Evolutionary conservation across 2,329 filamentous ascomycete genomes (phyloP).

Genomic region (Colletotrichum plurivorum): DNA sequence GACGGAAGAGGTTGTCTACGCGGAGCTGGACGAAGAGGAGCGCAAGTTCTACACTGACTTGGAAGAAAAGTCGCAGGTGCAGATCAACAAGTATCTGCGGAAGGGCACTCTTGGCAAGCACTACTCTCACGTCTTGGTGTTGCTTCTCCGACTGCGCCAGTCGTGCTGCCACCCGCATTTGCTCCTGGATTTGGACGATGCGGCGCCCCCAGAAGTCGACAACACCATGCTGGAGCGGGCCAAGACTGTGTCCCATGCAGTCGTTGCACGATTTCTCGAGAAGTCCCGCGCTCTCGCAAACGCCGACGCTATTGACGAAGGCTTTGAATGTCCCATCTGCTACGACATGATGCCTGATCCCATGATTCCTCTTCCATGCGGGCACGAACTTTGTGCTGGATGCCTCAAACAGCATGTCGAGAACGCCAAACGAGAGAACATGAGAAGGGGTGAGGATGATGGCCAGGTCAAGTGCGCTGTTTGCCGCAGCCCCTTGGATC

Average conservation of each 20-base stretch:
- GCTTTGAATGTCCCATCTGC: slow-evolving; percentile 87
- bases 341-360: slow-evolving; percentile 81
- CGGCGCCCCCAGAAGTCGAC: slow-evolving; percentile 56
- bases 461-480: slow-evolving; percentile 78
- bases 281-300: slow-evolving; percentile 44
- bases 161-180: slow-evolving; percentile 85
- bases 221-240: slow-evolving; percentile 74
- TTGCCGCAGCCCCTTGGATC: slow-evolving; percentile 78
- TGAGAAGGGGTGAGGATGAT: slow-evolving; percentile 73
- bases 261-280: slow-evolving; percentile 74
- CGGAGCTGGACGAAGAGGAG: slow-evolving; percentile 78
- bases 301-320: slow-evolving; percentile 53
- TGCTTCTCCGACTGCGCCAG: slow-evolving; percentile 85
- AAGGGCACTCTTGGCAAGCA: slow-evolving; percentile 77
- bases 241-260: slow-evolving; percentile 68
- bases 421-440: slow-evolving; percentile 64
- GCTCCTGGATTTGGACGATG: slow-evolving; percentile 62
- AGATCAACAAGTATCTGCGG: slow-evolving; percentile 84
- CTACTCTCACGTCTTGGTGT: slow-evolving; percentile 85
- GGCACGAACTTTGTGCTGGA: slow-evolving; percentile 83
- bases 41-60: slow-evolving; percentile 74
- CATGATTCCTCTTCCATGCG: slow-evolving; percentile 87
- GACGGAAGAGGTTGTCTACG: slow-evolving; percentile 71
- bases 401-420: slow-evolving; percentile 81
- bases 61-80: slow-evolving; percentile 75